Evolutionary conservation across 2,329 filamentous ascomycete genomes (phyloP).

Genomic region (Colletotrichum cordylinicola): DNA sequence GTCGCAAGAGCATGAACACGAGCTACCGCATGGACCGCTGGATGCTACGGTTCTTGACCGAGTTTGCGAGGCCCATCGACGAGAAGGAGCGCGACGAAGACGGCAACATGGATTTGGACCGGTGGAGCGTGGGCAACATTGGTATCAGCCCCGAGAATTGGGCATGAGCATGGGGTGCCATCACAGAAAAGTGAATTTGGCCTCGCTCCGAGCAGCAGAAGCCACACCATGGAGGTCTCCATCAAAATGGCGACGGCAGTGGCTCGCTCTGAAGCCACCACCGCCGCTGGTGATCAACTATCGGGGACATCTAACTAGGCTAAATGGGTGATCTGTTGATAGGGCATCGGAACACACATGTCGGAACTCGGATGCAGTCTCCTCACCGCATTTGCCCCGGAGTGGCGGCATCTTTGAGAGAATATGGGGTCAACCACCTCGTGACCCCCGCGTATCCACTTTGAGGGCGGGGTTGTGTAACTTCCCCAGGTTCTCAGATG

Average conservation of each 20-base stretch:
- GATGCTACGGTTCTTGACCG: constrained; percentile 44
- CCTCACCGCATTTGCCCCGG: neutral
- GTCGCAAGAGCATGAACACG: constrained; percentile 39
- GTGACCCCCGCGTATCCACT: neutral
- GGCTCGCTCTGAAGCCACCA: neutral
- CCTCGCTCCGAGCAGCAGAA: too few relatives aligned
- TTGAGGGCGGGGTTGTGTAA: neutral
- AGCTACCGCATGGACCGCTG: constrained; percentile 46
- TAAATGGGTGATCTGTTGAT: neutral
- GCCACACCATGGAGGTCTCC: neutral
- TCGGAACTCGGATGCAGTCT: neutral
- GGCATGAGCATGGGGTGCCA: neutral
- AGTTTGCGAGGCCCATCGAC: constrained; percentile 34
- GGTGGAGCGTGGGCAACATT: constrained; percentile 24
- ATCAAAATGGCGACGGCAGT: neutral
- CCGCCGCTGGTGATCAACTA: neutral
- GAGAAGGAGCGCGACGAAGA: constrained; percentile 30
- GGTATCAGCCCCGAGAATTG: constrained; percentile 25
- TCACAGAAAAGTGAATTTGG: too few relatives aligned
- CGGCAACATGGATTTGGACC: constrained; percentile 15
- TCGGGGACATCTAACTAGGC: neutral
- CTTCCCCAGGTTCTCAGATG: neutral
- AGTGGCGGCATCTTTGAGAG: neutral
- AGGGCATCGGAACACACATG: neutral
- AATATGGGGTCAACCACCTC: neutral